phyloP scores from a whole-genome alignment of 179 eudicot genomes.

The Patellifolia procumbens region DNA sequence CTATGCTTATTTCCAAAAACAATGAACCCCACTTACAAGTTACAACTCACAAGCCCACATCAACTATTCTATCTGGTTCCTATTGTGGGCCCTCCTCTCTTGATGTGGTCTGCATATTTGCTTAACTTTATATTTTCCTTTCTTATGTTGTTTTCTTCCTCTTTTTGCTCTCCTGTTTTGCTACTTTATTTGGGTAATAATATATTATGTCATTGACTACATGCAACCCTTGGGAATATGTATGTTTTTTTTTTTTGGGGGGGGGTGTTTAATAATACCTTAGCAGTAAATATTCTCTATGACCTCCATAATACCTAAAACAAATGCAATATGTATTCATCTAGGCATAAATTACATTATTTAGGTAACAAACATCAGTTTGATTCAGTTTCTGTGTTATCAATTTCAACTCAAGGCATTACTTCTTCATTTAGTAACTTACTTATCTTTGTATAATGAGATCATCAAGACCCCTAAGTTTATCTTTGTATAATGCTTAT shows the following conservation, averaged over 20 bases:
- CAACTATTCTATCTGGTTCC: neutral
- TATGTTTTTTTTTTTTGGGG: too few relatives aligned
- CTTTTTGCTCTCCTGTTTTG: neutral
- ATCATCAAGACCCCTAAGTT: neutral
- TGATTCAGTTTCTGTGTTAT: too few relatives aligned
- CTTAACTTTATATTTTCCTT: too few relatives aligned
- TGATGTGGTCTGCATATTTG: conserved; percentile 11
- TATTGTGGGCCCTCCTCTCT: conserved; percentile 11
- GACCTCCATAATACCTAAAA: too few relatives aligned
- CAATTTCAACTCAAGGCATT: too few relatives aligned
- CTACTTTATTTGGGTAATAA: neutral
- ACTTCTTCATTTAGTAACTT: neutral
- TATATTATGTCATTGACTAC: neutral
- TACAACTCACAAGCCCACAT: neutral
- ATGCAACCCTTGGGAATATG: neutral
- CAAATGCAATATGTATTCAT: too few relatives aligned
- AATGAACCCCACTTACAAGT: conserved; percentile 17
- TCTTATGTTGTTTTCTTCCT: neutral
- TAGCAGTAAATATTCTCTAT: too few relatives aligned
- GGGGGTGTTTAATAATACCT: too few relatives aligned
- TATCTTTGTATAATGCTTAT: too few relatives aligned
- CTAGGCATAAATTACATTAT: too few relatives aligned
- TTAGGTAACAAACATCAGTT: too few relatives aligned
- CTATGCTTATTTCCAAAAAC: conserved; percentile 26
- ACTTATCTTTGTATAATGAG: neutral